Evolutionary conservation across 495 filamentous ascomycete species (phyloP).

Genomic region (Penicillium salamii): DNA sequence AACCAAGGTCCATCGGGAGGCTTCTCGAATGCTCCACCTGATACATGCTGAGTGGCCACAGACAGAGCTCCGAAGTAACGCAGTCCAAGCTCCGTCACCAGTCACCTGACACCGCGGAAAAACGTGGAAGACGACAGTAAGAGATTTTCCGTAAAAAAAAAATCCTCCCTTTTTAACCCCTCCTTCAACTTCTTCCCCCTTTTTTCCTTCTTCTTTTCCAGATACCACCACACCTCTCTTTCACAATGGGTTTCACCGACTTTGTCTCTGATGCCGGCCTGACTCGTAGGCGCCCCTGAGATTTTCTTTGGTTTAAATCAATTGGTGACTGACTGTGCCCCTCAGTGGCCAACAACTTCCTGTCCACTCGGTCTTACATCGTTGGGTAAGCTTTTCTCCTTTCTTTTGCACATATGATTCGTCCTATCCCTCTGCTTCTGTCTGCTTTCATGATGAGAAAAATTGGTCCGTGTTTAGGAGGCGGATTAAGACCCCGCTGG

Average conservation of each 20-base stretch:
- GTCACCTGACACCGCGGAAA: constrained; percentile 28
- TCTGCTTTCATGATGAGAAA: constrained; percentile 73
- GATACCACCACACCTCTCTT: constrained; percentile 20
- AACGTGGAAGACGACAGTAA: background rate
- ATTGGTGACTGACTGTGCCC: constrained; percentile 37
- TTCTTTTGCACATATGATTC: constrained; percentile 12
- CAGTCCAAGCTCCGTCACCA: constrained; percentile 34
- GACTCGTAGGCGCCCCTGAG: constrained; percentile 60
- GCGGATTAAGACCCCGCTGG: constrained; percentile 93
- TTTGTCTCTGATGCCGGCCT: constrained; percentile 84
- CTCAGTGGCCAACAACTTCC: constrained; percentile 88
- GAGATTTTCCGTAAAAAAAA: constrained; percentile 36
- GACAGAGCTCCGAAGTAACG: constrained; percentile 16
- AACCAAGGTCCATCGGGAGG: constrained; percentile 27
- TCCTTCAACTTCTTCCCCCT: constrained; percentile 18
- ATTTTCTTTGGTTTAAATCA: constrained; percentile 19
- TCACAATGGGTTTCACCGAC: constrained; percentile 94
- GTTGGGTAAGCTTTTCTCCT: constrained; percentile 64
- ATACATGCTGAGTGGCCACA: constrained; percentile 30
- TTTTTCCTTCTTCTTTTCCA: constrained; percentile 19
- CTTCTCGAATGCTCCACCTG: constrained; percentile 47
- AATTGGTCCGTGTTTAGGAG: constrained; percentile 99
- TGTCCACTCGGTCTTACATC: constrained; percentile 89
- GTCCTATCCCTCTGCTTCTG: constrained; percentile 4
- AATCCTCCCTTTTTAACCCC: constrained; percentile 31